A percentile compares a stretch with the other conserved stretches of the same genome.
These are phyloP conservation scores for Kokia cookei DNA, from an alignment of 441 rosid genomes.

Conservation along the genomic window DNA sequence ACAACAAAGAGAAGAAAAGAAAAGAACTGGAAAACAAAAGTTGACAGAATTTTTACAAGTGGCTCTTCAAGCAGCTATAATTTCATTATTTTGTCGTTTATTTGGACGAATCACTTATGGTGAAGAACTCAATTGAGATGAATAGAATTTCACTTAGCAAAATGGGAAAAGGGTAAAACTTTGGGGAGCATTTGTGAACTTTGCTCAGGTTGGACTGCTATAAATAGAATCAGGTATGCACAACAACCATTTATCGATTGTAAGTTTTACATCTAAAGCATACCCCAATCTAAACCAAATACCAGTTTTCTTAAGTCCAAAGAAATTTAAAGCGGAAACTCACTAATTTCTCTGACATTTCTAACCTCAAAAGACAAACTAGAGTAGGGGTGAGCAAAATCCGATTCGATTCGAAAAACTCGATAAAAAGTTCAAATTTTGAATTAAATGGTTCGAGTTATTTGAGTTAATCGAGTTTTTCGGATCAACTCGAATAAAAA, in stretches of 20 bases:
- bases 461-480: too few relatives aligned
- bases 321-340: not conserved
- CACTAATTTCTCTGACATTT: not conserved
- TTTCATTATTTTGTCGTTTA: not conserved
- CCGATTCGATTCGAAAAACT: too few relatives aligned
- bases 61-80: not conserved
- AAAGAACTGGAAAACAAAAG: not conserved
- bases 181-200: not conserved
- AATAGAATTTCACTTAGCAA: not conserved
- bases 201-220: not conserved
- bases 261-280: not conserved
- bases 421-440: too few relatives aligned
- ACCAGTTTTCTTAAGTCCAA: not conserved
- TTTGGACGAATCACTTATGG: not conserved
- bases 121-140: not conserved
- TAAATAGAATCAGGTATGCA: not conserved
- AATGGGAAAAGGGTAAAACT: not conserved
- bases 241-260: not conserved
- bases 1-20: not conserved
- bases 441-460: too few relatives aligned
- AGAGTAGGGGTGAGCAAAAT: not conserved
- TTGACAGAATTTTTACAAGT: not conserved
- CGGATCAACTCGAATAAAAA: too few relatives aligned
- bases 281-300: not conserved
- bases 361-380: not conserved